phyloP scores from a whole-genome alignment of 169 alveolate genomes.

The Plasmodium chabaudi region DNA sequence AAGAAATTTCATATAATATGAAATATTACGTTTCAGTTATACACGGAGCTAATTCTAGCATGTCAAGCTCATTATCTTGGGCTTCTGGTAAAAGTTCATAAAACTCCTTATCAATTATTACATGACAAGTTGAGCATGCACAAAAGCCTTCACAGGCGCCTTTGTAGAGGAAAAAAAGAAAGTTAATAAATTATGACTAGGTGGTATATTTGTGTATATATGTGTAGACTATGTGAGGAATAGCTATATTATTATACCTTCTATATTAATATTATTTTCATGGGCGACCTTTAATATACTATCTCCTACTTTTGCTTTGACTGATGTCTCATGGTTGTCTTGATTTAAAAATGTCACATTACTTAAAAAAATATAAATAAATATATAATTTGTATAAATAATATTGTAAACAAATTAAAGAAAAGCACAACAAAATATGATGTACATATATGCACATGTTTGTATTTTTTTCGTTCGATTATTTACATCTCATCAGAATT shows the following conservation, averaged over 20 bases:
- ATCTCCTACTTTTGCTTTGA: conserved; percentile 84
- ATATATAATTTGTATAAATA: not conserved
- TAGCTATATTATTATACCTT: conserved; percentile 79
- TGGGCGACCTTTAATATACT: conserved; percentile 90
- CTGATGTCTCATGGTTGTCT: conserved; percentile 81
- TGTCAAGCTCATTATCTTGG: conserved; percentile 94
- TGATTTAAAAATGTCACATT: conserved; percentile 80
- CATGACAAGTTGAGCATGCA: conserved; percentile 98
- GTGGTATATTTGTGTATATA: not conserved
- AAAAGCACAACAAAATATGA: not conserved
- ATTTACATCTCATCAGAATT: conserved; percentile 50
- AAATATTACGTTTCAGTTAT: conserved; percentile 91
- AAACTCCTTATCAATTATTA: conserved; percentile 91
- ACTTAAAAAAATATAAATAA: conserved; percentile 19
- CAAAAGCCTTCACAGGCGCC: conserved; percentile 97
- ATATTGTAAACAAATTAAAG: not conserved
- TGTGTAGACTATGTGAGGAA: not conserved
- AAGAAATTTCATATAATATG: not conserved
- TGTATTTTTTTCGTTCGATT: not conserved
- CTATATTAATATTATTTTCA: conserved; percentile 83
- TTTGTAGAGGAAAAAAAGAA: conserved; percentile 74
- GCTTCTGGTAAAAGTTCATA: conserved; percentile 92
- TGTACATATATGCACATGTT: not conserved
- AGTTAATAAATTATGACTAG: not conserved
- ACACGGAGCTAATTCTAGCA: conserved; percentile 97